A percentile compares a stretch with the other conserved stretches of the same genome.
These are phyloP conservation scores for Naganishia albida DNA, from an alignment of 1,284 basidiomycete species.

Conservation along the genomic window DNA sequence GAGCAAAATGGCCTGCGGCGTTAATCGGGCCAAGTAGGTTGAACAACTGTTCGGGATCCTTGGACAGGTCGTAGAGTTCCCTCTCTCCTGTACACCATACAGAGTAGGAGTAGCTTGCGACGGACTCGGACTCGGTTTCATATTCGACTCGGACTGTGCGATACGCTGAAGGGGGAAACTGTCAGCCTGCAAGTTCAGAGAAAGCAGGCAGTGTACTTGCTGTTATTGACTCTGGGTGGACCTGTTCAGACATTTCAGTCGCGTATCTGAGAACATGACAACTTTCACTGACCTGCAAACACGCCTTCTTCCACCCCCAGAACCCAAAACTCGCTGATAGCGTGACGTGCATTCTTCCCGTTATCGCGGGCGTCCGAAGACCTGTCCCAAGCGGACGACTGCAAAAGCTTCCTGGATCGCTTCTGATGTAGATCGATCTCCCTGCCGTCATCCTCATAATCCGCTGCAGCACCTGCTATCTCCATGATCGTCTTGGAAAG, in stretches of 20 bases:
- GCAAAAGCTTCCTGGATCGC: not conserved
- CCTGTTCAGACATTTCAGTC: not conserved
- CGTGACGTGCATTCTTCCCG: slow-evolving; percentile 35
- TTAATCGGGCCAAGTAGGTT: slow-evolving; percentile 41
- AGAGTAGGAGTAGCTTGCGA: slow-evolving; percentile 39
- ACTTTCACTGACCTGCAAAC: slow-evolving; percentile 33
- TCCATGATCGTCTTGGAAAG: slow-evolving; percentile 45
- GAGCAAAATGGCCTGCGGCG: slow-evolving; percentile 33
- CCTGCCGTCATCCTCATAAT: slow-evolving; percentile 43
- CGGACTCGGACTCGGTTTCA: slow-evolving; percentile 24
- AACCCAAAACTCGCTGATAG: slow-evolving; percentile 46
- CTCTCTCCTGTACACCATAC: slow-evolving; percentile 51
- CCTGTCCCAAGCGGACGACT: not conserved
- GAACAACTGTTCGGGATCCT: slow-evolving; percentile 44
- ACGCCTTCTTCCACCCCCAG: slow-evolving; percentile 42
- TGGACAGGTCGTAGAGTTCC: slow-evolving; percentile 46
- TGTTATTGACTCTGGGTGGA: slow-evolving; percentile 36
- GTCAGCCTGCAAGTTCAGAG: not conserved
- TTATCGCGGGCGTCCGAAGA: not conserved
- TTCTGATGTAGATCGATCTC: slow-evolving; percentile 39
- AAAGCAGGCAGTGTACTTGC: slow-evolving; percentile 20
- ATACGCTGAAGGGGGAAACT: slow-evolving; percentile 35
- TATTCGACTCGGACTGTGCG: slow-evolving; percentile 43
- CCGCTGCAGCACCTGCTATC: slow-evolving; percentile 43
- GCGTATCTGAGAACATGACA: not conserved